Percentiles rank a stretch among this genome's conserved stretches.
Conservation (phyloP, 2,329 filamentous ascomycete genomes). For the Botryotinia calthae region DNA sequence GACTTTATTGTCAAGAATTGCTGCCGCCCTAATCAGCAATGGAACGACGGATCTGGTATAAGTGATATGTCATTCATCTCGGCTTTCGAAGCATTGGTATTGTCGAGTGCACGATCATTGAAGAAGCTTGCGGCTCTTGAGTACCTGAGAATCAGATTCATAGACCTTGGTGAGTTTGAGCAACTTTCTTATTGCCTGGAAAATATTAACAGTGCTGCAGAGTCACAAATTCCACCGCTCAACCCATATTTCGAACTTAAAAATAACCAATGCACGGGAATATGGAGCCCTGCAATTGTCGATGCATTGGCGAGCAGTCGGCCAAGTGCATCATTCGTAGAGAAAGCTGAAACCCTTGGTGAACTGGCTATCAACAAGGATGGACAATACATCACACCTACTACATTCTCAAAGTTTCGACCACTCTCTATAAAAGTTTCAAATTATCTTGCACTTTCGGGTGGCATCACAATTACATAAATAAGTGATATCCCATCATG, state of each 20-base stretch:
- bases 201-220: constrained; percentile 41
- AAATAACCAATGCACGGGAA: constrained; percentile 60
- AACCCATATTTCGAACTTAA: constrained; percentile 71
- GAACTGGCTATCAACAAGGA: constrained; percentile 57
- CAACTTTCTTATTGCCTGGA: background rate
- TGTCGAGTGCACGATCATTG: constrained; percentile 61
- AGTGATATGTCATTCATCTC: constrained; percentile 70
- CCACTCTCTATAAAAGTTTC: constrained; percentile 36
- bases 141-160: constrained; percentile 69
- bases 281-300: constrained; percentile 70
- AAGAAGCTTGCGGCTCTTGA: constrained; percentile 57
- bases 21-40: constrained; percentile 52
- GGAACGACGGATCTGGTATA: constrained; percentile 67
- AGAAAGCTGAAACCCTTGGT: constrained; percentile 63
- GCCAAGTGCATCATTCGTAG: constrained; percentile 57
- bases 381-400: constrained; percentile 43
- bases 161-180: constrained; percentile 59
- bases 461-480: constrained; percentile 35
- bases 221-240: constrained; percentile 66
- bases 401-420: constrained; percentile 32
- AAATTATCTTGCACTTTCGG: constrained; percentile 31
- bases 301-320: constrained; percentile 57
- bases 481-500: constrained; percentile 10
- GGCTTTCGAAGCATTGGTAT: constrained; percentile 66
- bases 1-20: constrained; percentile 74